Evolutionary conservation across 225 moss, liverwort and hornwort genomes (phyloP).

Genomic region (Thuidium tamariscinum): DNA sequence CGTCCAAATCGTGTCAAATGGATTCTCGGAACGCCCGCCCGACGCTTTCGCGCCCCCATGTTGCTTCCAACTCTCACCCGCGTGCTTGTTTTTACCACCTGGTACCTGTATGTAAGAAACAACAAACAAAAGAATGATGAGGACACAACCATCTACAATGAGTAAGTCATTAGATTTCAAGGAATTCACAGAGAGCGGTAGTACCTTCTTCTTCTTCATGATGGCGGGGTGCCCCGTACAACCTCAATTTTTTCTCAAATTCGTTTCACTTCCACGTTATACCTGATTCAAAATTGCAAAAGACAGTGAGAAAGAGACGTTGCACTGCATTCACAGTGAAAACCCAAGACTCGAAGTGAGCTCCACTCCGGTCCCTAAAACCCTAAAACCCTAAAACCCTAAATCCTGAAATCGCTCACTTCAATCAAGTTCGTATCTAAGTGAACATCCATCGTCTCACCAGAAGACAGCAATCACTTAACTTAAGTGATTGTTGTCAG

Average conservation of each 20-base stretch:
- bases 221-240: neutral
- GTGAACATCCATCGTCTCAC: neutral
- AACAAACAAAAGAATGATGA: neutral
- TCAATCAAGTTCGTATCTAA: neutral
- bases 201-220: constrained; percentile 44
- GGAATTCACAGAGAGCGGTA: neutral
- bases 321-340: neutral
- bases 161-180: neutral
- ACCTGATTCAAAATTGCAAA: neutral
- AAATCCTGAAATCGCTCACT: neutral
- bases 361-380: neutral
- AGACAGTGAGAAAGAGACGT: too few species aligned
- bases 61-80: constrained; percentile 16
- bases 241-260: neutral
- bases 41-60: neutral
- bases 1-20: constrained; percentile 83
- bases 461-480: neutral
- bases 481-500: too few species aligned
- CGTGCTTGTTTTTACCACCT: constrained; percentile 6
- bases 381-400: neutral
- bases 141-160: neutral
- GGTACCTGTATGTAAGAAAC: neutral
- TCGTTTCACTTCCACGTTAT: neutral
- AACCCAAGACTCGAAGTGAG: neutral
- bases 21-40: constrained; percentile 28